Conservation (phyloP, 2,329 filamentous ascomycete species). For the Pseudogymnoascus verrucosus region DNA sequence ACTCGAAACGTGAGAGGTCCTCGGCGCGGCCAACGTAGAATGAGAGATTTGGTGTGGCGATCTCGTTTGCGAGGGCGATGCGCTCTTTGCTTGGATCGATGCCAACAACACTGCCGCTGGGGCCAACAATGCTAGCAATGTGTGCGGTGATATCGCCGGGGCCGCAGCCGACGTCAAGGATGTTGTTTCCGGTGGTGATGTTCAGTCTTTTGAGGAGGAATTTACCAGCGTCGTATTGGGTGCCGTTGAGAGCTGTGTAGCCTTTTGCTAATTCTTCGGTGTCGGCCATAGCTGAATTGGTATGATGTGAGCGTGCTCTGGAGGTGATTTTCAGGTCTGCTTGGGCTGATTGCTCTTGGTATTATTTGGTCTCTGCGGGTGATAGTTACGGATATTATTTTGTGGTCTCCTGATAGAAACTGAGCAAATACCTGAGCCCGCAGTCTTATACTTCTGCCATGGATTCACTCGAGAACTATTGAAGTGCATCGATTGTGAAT, state of each 20-base stretch:
- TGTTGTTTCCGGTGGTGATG: constrained; percentile 17
- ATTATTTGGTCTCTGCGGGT: background rate
- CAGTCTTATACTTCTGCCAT: background rate
- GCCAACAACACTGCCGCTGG: constrained; percentile 17
- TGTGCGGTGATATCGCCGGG: constrained; percentile 26
- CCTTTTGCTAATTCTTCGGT: constrained; percentile 24
- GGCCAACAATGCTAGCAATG: constrained; percentile 21
- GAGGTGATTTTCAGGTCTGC: background rate
- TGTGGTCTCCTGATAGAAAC: background rate
- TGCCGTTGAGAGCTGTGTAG: constrained; percentile 22
- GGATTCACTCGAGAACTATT: background rate
- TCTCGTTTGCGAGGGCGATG: constrained; percentile 9
- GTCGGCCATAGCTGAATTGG: constrained; percentile 12
- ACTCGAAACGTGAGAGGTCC: constrained; percentile 21
- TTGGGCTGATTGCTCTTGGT: background rate
- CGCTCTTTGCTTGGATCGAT: constrained; percentile 28
- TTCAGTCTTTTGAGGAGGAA: constrained; percentile 22
- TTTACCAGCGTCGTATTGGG: constrained; percentile 21
- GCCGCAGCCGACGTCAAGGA: constrained; percentile 30
- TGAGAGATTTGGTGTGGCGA: constrained; percentile 21
- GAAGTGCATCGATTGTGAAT: background rate
- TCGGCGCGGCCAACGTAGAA: constrained; percentile 22
- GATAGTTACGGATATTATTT: background rate
- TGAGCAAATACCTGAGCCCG: background rate
- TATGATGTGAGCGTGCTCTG: background rate